Evolutionary conservation across 805 yeast genomes (phyloP).

Genomic region (Yarrowia sp.): DNA sequence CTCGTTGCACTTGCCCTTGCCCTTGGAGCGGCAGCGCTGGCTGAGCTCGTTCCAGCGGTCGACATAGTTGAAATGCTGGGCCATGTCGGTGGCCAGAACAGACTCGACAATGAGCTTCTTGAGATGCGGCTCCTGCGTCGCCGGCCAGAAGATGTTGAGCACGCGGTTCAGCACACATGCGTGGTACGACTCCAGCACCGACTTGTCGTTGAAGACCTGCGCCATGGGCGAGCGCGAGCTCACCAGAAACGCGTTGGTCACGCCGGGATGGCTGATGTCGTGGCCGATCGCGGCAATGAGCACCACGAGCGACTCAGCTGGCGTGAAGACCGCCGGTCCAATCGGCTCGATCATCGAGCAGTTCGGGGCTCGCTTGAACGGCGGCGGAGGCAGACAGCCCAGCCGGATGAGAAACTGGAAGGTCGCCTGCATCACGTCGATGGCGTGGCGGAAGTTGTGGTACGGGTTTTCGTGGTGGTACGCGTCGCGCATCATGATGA

Average conservation of each 20-base stretch:
- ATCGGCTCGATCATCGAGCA: background rate
- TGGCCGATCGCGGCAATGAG: slow-evolving; percentile 88
- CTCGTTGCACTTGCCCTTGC: slow-evolving; percentile 15
- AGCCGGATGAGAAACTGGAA: slow-evolving; percentile 52
- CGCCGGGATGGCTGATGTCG: slow-evolving; percentile 95
- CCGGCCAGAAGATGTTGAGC: slow-evolving; percentile 54
- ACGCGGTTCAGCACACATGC: slow-evolving; percentile 57
- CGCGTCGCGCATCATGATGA: slow-evolving; percentile 68
- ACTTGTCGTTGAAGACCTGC: slow-evolving; percentile 55
- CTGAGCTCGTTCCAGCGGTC: slow-evolving; percentile 13
- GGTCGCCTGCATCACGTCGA: slow-evolving; percentile 91
- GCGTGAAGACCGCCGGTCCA: slow-evolving; percentile 32
- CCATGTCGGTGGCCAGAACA: slow-evolving; percentile 91
- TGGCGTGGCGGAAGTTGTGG: slow-evolving; percentile 94
- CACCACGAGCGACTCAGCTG: slow-evolving; percentile 54
- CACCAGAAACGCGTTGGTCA: slow-evolving; percentile 72
- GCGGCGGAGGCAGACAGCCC: slow-evolving; percentile 36
- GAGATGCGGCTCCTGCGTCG: slow-evolving; percentile 28
- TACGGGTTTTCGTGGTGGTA: slow-evolving; percentile 85
- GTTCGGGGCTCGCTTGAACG: slow-evolving; percentile 9
- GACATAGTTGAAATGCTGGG: slow-evolving; percentile 67
- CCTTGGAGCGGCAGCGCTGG: background rate
- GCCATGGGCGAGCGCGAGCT: slow-evolving; percentile 63
- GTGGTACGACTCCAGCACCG: slow-evolving; percentile 83
- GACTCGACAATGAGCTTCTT: slow-evolving; percentile 39